Base-by-base conservation (phyloP, 768 basidiomycete species). In the Ramaria sp. region DNA sequence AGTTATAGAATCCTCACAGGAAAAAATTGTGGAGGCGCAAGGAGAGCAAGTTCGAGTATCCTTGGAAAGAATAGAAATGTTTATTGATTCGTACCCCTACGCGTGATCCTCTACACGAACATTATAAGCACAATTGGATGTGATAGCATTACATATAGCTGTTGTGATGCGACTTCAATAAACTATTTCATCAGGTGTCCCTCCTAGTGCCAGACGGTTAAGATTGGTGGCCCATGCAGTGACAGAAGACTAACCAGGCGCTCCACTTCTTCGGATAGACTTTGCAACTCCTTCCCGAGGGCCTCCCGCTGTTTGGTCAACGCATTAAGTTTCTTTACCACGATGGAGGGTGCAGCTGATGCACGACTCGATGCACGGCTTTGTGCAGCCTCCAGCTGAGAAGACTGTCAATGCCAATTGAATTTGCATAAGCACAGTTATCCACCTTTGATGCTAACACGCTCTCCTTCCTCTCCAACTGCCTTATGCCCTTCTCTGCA, bases 1-100 rank as follows among this genome's bases (percentile, higher is more conserved):
- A 50, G 28, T 52, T 22, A 20, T 55, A 22, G 18, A 5, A 22
- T 44, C 10, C 9, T 18, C 30, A 0, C 65, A 95, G 91, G 81
- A 85, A 82, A 66, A 96, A 94, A 72, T 75, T 92, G 20, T 92
- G 89, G 89, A 79, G 89, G 57, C 80, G 89, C 48, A 92, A 84
- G 64, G 89, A 92, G 64, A 82, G 85, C 41, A 86, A 87, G 69
- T 85, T 96, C 42, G 78, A 81, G 7, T 97, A 94, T 68, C 94
- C 94, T 2, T 94, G 80, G 70, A 84, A 85, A 64, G 94, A 96
- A 68, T 73, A 64, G 58, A 27, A 42, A 5, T 20, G 52, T 32
- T 1, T 34, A 43, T 27, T 20, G 24, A 8, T 1, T 4, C 10
- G 15, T 3, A 47, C 25, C 27, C 25, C 9, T 47, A 47, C 45